Evolutionary conservation across 768 basidiomycete genomes (phyloP).

Genomic region (Mrakia blollopis): DNA sequence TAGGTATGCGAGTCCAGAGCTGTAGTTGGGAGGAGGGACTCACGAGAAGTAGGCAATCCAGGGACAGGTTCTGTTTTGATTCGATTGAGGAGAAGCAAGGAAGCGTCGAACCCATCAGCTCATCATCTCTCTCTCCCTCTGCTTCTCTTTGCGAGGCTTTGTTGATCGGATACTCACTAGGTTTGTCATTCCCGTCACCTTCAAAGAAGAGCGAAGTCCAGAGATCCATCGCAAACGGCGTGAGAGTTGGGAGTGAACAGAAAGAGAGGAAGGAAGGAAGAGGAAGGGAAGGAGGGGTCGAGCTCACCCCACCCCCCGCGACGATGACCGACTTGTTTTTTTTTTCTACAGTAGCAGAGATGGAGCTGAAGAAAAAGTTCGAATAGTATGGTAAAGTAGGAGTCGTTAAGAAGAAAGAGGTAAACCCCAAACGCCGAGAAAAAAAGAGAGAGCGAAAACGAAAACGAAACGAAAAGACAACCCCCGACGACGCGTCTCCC

Average conservation of each 20-base stretch:
- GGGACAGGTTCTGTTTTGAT: background rate
- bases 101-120: background rate
- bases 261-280: background rate
- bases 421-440: too few species aligned
- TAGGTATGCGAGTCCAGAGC: background rate
- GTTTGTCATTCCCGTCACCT: background rate
- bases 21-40: background rate
- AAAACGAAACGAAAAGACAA: background rate
- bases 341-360: background rate
- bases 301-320: background rate
- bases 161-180: background rate
- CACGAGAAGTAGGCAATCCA: constrained; percentile 7
- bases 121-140: background rate
- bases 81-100: background rate
- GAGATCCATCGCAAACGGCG: background rate
- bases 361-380: background rate
- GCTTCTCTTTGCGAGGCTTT: background rate
- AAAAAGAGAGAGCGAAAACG: background rate
- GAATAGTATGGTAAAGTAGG: background rate
- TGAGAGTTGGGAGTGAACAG: background rate
- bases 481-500: background rate
- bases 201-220: background rate
- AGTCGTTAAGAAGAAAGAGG: too few species aligned
- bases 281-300: background rate
- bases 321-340: too few species aligned